Percentiles rank a stretch among this genome's conserved stretches.
Evolutionary conservation across 2,329 filamentous ascomycete genomes (phyloP).

Genomic region (Samsoniella hepiali): DNA sequence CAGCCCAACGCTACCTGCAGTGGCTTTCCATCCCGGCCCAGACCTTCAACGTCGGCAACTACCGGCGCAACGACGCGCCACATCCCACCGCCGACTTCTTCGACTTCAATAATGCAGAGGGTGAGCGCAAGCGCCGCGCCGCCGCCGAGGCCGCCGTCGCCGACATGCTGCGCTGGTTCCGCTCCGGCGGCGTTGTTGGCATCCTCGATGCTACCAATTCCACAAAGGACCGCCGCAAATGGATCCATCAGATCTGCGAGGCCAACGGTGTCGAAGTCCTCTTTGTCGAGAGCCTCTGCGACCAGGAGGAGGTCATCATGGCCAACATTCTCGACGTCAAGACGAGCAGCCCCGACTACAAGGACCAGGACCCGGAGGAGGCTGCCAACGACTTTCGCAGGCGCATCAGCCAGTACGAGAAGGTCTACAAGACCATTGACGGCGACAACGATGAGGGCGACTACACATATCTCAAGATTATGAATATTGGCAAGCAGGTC

Average conservation of each 20-base stretch:
- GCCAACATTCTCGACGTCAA: constrained; percentile 97
- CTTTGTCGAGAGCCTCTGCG: constrained; percentile 96
- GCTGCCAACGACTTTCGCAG: constrained; percentile 91
- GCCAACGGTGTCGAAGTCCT: constrained; percentile 80
- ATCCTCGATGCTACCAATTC: constrained; percentile 97
- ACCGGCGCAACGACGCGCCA: constrained; percentile 84
- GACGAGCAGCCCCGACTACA: constrained; percentile 91
- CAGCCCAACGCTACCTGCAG: constrained; percentile 88
- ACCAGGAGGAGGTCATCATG: constrained; percentile 95
- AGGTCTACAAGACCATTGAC: constrained; percentile 91
- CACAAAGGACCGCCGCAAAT: constrained; percentile 81
- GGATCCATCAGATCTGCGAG: constrained; percentile 80
- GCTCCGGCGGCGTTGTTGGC: constrained; percentile 75
- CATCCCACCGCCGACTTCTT: constrained; percentile 95
- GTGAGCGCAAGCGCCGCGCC: constrained; percentile 80
- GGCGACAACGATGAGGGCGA: constrained; percentile 74
- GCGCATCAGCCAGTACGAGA: constrained; percentile 95
- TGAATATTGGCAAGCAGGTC: constrained; percentile 92
- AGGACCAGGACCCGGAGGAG: constrained; percentile 86
- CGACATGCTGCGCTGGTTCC: constrained; percentile 95
- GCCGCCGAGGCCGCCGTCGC: constrained; percentile 88
- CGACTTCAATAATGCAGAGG: constrained; percentile 82
- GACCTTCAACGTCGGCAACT: constrained; percentile 97
- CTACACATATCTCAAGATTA: constrained; percentile 94
- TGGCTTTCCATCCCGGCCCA: constrained; percentile 94